Evolutionary conservation across 108 stramenopile species (phyloP), one percentile per base, ranked within the genome.

Genomic region (Skeletonema potamos): DNA sequence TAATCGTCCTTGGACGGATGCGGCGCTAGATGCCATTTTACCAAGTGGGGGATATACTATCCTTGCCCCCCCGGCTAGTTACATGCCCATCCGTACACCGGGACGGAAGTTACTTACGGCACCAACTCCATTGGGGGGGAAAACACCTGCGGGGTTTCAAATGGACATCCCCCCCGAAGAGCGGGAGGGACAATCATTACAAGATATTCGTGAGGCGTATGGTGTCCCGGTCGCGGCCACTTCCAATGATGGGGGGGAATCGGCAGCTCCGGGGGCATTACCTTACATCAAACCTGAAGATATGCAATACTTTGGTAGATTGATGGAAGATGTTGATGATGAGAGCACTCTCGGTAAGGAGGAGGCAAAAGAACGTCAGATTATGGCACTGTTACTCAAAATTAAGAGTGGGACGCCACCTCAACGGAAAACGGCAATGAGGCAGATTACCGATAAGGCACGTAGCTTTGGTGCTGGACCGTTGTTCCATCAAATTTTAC

Each of bases 331-430:
- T 48, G 79, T 72, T n/a, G 90, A 87, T 24, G 89, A 93, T 33
- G 85, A 82, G 8, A 64, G 51, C 2, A 79, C 79, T 3, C 43
- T 95, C n/a, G 77, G 85, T 43, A 89, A 91, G 61, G 94, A 94
- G 34, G 94, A 97, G 72, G 69, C 79, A 17, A 92, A 85, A 55
- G 95, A 93, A 59, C 76, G 93, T 7, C 88, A 84, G 46, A 99
- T 98, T 62, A 96, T 96, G 95, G 72, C 88, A 17, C 77, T 98
- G 13, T 73, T 99, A 48, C 85, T 99, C 3, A 98, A 98, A 63
- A 97, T 99, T 76, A 99, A 99, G 85, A 97, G 90, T 74, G 99
- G 99, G 20, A 96, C 97, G 1, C 98, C 99, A 10, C 97, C 97
- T 4, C 98, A 99, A 82, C 89, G 99, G 9, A 99, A 99, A 82